A percentile compares a stretch with the other conserved stretches of the same genome.
These are phyloP conservation scores for Hypoxylon sp. DNA, from an alignment of 2,329 filamentous ascomycete genomes.

Conservation along the genomic window DNA sequence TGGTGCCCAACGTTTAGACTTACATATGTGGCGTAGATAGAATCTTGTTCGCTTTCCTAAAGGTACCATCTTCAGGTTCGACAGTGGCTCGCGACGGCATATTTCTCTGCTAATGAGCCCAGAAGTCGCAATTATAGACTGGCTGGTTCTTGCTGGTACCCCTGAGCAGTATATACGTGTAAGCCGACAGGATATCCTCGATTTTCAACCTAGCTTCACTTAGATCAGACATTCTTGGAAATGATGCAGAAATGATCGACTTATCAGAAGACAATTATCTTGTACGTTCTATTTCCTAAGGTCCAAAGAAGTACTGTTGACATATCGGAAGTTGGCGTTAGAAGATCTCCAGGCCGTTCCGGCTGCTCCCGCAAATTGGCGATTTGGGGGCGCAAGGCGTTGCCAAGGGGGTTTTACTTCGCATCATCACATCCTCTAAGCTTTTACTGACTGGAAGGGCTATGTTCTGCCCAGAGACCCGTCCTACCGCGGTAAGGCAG, in stretches of 20 bases:
- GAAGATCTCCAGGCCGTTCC: neutral
- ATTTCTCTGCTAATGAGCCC: neutral
- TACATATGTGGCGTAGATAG: neutral
- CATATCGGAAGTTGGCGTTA: neutral
- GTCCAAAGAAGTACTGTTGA: neutral
- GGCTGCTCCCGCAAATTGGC: neutral
- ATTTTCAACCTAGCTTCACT: neutral
- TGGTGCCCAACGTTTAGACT: neutral
- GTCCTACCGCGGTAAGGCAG: constrained; percentile 5
- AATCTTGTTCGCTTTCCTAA: neutral
- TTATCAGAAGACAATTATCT: neutral
- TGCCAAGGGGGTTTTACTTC: constrained; percentile 14
- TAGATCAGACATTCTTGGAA: neutral
- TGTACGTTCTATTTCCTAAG: neutral
- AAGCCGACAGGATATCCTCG: neutral
- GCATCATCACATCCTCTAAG: neutral
- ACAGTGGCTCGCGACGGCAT: neutral
- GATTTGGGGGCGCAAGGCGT: neutral
- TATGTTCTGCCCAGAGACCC: neutral
- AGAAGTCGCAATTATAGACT: neutral
- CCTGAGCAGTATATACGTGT: neutral
- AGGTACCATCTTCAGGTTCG: neutral
- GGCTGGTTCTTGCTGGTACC: neutral
- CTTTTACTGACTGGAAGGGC: constrained; percentile 8
- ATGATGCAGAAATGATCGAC: neutral